Evolutionary conservation across 2,329 filamentous ascomycete species (phyloP).

Genomic region (Talaromyces sp.): DNA sequence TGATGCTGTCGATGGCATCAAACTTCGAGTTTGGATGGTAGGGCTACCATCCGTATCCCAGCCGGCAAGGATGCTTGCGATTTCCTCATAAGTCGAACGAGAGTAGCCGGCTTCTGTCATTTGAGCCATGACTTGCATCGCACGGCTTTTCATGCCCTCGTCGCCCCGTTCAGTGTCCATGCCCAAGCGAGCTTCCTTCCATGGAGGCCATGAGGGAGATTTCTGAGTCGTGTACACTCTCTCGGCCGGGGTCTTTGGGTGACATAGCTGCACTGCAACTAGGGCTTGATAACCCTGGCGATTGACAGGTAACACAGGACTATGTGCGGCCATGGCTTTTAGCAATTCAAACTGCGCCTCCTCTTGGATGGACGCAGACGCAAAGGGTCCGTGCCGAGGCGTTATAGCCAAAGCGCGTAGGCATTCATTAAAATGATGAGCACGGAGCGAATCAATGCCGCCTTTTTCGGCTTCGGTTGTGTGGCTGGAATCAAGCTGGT

Average conservation of each 20-base stretch:
- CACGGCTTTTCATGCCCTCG: conserved; percentile 53
- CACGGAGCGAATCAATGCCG: conserved; percentile 24
- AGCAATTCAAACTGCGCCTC: conserved; percentile 55
- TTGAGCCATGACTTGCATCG: conserved; percentile 49
- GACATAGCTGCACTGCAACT: conserved; percentile 52
- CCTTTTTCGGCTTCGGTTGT: background rate
- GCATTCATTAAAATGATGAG: conserved; percentile 45
- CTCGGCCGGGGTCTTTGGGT: conserved; percentile 52
- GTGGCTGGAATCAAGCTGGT: conserved; percentile 5
- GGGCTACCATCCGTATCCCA: conserved; percentile 61
- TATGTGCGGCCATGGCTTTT: conserved; percentile 50
- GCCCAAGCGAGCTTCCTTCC: conserved; percentile 57
- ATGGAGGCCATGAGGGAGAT: conserved; percentile 59
- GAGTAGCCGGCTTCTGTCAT: conserved; percentile 59
- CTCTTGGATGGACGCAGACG: conserved; percentile 47
- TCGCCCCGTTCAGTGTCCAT: conserved; percentile 55
- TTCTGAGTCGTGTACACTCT: conserved; percentile 56
- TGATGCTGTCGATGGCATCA: conserved; percentile 10
- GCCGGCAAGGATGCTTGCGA: conserved; percentile 52
- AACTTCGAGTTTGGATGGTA: conserved; percentile 55
- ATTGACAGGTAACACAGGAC: conserved; percentile 53
- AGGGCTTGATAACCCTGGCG: conserved; percentile 54
- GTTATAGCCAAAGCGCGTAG: conserved; percentile 47
- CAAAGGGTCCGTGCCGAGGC: conserved; percentile 45
- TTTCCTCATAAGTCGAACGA: conserved; percentile 46